Evolutionary conservation across 148 eudicot species (phyloP).

Genomic region (Amaranthus hypochondriacus): DNA sequence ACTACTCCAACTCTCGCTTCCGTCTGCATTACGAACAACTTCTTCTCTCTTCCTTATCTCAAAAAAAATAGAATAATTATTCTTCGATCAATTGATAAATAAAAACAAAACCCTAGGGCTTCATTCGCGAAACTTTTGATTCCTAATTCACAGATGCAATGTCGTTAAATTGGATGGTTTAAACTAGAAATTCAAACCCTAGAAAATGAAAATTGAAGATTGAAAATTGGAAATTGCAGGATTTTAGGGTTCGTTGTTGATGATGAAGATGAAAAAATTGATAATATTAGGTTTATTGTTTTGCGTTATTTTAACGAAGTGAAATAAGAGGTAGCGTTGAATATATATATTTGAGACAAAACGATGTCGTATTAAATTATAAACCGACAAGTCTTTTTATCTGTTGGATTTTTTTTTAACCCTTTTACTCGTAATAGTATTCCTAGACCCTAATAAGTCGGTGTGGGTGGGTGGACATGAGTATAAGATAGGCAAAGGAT

Average conservation of each 20-base stretch:
- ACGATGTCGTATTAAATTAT: conserved; percentile 9
- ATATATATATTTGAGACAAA: neutral
- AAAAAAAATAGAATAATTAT: neutral
- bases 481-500: conserved; percentile 11
- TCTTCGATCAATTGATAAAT: neutral
- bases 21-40: conserved; percentile 53
- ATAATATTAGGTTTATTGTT: neutral
- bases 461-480: conserved; percentile 10
- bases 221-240: too few relatives aligned
- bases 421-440: neutral
- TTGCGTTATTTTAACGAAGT: conserved; percentile 28
- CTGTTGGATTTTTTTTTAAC: conserved; percentile 13
- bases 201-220: conserved; percentile 1
- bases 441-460: neutral
- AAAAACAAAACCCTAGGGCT: conserved; percentile 19
- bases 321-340: neutral
- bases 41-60: conserved; percentile 10
- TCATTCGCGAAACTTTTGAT: neutral
- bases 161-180: neutral
- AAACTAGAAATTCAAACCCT: conserved; percentile 18
- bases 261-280: conserved; percentile 2
- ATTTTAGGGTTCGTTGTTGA: neutral
- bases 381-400: conserved; percentile 11
- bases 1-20: conserved; percentile 82
- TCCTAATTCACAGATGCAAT: too few relatives aligned